These are phyloP conservation scores for Erodium moschatum DNA, from an alignment of 441 rosid genomes.

Conservation along the genomic window DNA sequence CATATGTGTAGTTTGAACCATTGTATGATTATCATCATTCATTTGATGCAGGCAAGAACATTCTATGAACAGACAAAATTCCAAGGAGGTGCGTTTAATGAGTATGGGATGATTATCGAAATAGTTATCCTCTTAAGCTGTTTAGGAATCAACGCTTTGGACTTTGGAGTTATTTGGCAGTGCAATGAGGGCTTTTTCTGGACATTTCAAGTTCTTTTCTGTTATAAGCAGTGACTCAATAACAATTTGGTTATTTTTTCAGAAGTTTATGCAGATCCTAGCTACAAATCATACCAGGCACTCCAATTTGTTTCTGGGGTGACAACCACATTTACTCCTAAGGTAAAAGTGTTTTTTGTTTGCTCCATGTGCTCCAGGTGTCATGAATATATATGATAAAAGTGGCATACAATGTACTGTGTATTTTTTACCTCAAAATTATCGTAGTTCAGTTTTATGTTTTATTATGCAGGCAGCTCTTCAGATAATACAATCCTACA, in stretches of 20 bases:
- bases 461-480: conserved; percentile 58
- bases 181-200: not conserved
- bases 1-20: not conserved
- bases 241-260: conserved; percentile 19
- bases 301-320: conserved; percentile 70
- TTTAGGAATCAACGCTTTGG: not conserved
- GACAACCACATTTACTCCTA: conserved; percentile 63
- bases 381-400: not conserved
- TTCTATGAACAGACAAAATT: conserved; percentile 78
- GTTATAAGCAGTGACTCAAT: not conserved
- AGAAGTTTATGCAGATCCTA: conserved; percentile 98
- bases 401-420: not conserved
- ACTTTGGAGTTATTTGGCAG: not conserved
- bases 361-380: not conserved
- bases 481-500: conserved; percentile 71
- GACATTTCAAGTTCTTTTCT: not conserved
- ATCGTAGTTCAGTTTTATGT: not conserved
- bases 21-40: conserved; percentile 15
- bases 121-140: not conserved
- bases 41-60: conserved; percentile 59
- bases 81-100: conserved; percentile 56
- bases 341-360: conserved; percentile 34
- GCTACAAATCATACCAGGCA: conserved; percentile 68
- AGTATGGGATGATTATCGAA: not conserved
- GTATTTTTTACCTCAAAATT: not conserved